phyloP scores from a whole-genome alignment of 2,329 filamentous ascomycete genomes.

The Phyllosticta citrichinensis region DNA sequence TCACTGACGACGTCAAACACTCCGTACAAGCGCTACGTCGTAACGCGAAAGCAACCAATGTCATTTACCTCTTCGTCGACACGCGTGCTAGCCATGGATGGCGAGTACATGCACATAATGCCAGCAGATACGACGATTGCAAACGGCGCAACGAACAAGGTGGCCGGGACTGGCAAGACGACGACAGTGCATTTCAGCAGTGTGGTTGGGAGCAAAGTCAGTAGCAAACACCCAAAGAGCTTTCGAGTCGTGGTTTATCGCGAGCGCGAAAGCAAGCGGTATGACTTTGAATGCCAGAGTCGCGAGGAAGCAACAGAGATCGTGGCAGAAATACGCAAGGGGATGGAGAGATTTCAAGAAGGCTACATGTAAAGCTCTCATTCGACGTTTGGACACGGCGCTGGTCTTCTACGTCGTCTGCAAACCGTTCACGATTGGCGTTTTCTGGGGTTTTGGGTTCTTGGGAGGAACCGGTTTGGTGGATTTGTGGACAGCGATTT shows the following conservation, averaged over 20 bases:
- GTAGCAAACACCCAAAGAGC: conserved; percentile 67
- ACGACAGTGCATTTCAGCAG: conserved; percentile 76
- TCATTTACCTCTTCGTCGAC: conserved; percentile 68
- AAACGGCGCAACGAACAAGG: conserved; percentile 43
- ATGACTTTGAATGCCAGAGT: conserved; percentile 73
- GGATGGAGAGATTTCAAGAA: conserved; percentile 10
- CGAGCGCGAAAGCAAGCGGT: conserved; percentile 66
- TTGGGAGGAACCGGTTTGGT: not conserved
- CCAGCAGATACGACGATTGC: conserved; percentile 39
- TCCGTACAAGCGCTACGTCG: conserved; percentile 63
- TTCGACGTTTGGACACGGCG: not conserved
- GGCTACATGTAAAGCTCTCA: not conserved
- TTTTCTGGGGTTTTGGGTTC: not conserved
- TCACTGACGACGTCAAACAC: conserved; percentile 28
- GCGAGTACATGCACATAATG: conserved; percentile 80
- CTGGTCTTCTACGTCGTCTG: not conserved
- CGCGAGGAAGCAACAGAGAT: conserved; percentile 67
- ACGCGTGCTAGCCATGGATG: conserved; percentile 67
- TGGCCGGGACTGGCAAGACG: conserved; percentile 50
- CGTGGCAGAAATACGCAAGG: conserved; percentile 52
- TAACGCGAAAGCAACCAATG: conserved; percentile 76
- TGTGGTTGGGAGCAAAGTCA: conserved; percentile 73
- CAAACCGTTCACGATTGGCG: not conserved
- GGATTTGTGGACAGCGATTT: not conserved
- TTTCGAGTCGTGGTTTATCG: conserved; percentile 73